Conservation (phyloP, 2,329 filamentous ascomycete species). For the Beauveria caledonica region DNA sequence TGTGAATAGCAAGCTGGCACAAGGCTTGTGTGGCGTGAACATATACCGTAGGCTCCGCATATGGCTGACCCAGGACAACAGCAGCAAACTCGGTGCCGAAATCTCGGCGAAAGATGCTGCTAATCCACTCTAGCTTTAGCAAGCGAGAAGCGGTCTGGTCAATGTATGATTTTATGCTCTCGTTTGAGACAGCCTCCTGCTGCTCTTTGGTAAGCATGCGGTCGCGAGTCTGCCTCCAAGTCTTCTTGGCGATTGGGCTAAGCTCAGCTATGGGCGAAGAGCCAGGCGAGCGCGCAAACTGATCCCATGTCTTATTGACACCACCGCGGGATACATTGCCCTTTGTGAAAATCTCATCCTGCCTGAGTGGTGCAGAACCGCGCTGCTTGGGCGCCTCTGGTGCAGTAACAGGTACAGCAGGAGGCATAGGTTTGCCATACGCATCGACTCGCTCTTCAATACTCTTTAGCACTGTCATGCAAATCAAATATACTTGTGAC, state of each 20-base stretch:
- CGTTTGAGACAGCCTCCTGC: slow-evolving; percentile 42
- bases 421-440: slow-evolving; percentile 39
- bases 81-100: slow-evolving; percentile 57
- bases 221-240: slow-evolving; percentile 38
- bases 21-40: slow-evolving; percentile 65
- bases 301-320: slow-evolving; percentile 37
- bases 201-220: slow-evolving; percentile 45
- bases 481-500: slow-evolving; percentile 66
- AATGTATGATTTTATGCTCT: slow-evolving; percentile 41
- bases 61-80: slow-evolving; percentile 65
- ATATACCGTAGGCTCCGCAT: slow-evolving; percentile 60
- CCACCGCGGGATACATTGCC: slow-evolving; percentile 33
- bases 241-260: slow-evolving; percentile 43
- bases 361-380: slow-evolving; percentile 32
- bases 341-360: slow-evolving; percentile 38
- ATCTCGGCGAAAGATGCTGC: slow-evolving; percentile 61
- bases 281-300: slow-evolving; percentile 38
- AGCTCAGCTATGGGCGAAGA: slow-evolving; percentile 40
- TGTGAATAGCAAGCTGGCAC: slow-evolving; percentile 60
- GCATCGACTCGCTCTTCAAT: slow-evolving; percentile 61
- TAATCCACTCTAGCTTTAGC: slow-evolving; percentile 45
- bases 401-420: slow-evolving; percentile 24
- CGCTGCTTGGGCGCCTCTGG: slow-evolving; percentile 25
- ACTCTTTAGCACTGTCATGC: slow-evolving; percentile 59
- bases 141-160: slow-evolving; percentile 38